A percentile compares a stretch with the other conserved stretches of the same genome.
Conservation (phyloP, 1,284 basidiomycete genomes). For the Omphalotus olearius region DNA sequence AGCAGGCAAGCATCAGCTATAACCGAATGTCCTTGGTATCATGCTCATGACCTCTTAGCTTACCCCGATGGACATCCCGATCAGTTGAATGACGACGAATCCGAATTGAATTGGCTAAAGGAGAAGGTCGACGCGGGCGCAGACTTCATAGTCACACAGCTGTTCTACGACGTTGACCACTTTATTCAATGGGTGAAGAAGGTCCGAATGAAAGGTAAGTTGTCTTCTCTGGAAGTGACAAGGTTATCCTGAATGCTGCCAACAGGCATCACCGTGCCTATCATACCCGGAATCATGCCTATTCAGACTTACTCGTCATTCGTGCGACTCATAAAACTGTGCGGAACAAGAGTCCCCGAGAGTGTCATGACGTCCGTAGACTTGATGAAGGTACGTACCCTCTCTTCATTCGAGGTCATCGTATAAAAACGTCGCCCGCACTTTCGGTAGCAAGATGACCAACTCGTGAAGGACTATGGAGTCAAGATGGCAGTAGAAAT, state of each 20-base stretch:
- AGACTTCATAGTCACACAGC: slow-evolving; percentile 94
- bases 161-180: slow-evolving; percentile 92
- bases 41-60: slow-evolving; percentile 34
- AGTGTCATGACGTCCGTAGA: slow-evolving; percentile 69
- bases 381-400: slow-evolving; percentile 61
- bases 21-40: not conserved
- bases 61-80: slow-evolving; percentile 94
- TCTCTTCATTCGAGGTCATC: slow-evolving; percentile 6
- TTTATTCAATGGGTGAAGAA: slow-evolving; percentile 79
- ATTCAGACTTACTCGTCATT: slow-evolving; percentile 97
- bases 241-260: slow-evolving; percentile 4
- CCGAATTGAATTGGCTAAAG: slow-evolving; percentile 79
- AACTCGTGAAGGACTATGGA: slow-evolving; percentile 88
- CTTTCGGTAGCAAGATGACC: slow-evolving; percentile 73
- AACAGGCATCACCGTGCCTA: slow-evolving; percentile 83
- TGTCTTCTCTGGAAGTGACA: not conserved
- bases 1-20: slow-evolving; percentile 49
- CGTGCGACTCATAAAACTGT: slow-evolving; percentile 85
- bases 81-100: slow-evolving; percentile 54
- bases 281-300: slow-evolving; percentile 97
- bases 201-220: slow-evolving; percentile 68
- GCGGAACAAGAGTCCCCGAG: slow-evolving; percentile 77
- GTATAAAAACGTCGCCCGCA: slow-evolving; percentile 16
- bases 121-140: slow-evolving; percentile 94
- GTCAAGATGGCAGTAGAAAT: slow-evolving; percentile 76